Base-by-base conservation (phyloP, 2,329 filamentous ascomycete species). In the Chaetoscypha palmicola region DNA sequence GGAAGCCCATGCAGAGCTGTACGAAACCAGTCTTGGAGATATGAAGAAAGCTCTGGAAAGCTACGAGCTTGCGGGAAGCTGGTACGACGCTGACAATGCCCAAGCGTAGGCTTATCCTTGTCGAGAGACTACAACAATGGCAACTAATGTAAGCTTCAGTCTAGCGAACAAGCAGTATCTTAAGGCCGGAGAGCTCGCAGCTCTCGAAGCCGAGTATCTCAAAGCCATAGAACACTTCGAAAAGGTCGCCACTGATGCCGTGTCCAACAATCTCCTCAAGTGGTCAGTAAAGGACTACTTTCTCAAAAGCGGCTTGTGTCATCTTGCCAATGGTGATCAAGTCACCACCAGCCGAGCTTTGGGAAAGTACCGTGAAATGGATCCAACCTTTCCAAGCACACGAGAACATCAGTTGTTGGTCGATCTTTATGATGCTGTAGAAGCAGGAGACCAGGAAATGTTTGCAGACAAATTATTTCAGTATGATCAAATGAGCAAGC, bases 261-360 rank as follows among this genome's bases (percentile, higher is more conserved):
- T 95, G 58, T 81, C 81, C 65, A 96, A 94, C 71, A 92, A 94
- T 65, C 72, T 95, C 46, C 91, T 94, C 86, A 86, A 83, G 63
- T 94, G 87, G 78, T 87, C 80, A 37, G 88, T 97, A 52, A 97
- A 96, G 67, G 89, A 96, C 54, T 96, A 96, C 68, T 82, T 96
- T 60, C 75, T 97, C 60, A 95, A 96, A 69, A 87, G 88, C 1
- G 90, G 89, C 23, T 86, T 97, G 62, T 96, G 90, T 69, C 84
- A 94, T 63, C 74, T 97, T 28, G 79, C 78, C 30, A 72, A 70
- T 14, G 72, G 72, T 48, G 91, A 97, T 63, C 69, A 84, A 58
- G 85, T 96, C 42, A 85, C 83, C 37, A 76, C 82, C 14, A 83
- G 83, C 60, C 78, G 87, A 38, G 90, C 89, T 22, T 70, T 97